Conservation (phyloP, 345 rosid genomes). For the Punica granatum region DNA sequence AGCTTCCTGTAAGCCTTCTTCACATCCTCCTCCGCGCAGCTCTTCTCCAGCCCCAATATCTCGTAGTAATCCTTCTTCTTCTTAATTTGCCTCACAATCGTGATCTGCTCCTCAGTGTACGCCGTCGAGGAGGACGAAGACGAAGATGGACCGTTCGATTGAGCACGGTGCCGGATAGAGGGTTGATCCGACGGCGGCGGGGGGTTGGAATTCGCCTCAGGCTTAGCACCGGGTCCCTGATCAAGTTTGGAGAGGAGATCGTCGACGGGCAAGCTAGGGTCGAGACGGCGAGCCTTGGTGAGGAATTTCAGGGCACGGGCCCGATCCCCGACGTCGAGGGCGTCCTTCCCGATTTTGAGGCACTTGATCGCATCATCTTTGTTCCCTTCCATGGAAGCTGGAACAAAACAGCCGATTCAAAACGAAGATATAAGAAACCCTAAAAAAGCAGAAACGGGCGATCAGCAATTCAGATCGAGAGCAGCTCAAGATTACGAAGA, state of each 20-base stretch:
- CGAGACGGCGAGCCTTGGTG: slow-evolving; percentile 87
- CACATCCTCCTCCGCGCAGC: slow-evolving; percentile 70
- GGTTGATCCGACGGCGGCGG: slow-evolving; percentile 35
- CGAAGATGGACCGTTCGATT: slow-evolving; percentile 26
- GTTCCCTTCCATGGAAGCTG: slow-evolving; percentile 71
- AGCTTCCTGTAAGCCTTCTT: slow-evolving; percentile 81
- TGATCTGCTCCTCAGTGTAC: slow-evolving; percentile 67
- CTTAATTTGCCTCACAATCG: slow-evolving; percentile 64
- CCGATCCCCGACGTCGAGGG: slow-evolving; percentile 65
- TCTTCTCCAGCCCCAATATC: slow-evolving; percentile 60
- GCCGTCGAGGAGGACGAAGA: slow-evolving; percentile 33
- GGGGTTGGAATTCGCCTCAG: slow-evolving; percentile 14
- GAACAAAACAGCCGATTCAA: background rate
- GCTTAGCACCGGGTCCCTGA: slow-evolving; percentile 19
- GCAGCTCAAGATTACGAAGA: background rate
- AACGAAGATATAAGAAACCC: background rate
- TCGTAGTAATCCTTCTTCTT: slow-evolving; percentile 84
- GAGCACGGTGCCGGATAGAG: slow-evolving; percentile 49
- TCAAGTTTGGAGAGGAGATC: slow-evolving; percentile 47
- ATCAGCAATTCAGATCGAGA: background rate
- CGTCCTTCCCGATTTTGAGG: slow-evolving; percentile 68
- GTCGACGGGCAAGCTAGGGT: slow-evolving; percentile 56
- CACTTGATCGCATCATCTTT: slow-evolving; percentile 91
- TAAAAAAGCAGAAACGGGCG: background rate
- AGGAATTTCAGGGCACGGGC: slow-evolving; percentile 75